A percentile compares a stretch with the other conserved stretches of the same genome.
phyloP scores from a whole-genome alignment of 805 yeast species.

The Lipomyces kockii region DNA sequence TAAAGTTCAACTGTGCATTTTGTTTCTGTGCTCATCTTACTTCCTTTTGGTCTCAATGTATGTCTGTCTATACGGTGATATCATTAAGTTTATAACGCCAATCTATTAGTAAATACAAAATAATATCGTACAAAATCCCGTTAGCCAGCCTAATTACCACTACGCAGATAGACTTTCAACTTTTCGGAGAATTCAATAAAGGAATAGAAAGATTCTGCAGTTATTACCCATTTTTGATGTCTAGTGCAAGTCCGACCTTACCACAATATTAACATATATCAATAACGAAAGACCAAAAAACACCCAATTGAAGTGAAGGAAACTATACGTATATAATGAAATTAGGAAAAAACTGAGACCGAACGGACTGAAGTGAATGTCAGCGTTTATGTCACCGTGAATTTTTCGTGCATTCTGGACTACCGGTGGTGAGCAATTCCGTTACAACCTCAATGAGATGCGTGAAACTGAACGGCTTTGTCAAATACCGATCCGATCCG shows the following conservation, averaged over 20 bases:
- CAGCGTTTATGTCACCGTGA: not conserved
- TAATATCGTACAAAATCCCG: not conserved
- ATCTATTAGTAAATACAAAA: not conserved
- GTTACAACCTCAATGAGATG: slow-evolving; percentile 28
- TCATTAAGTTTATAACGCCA: not conserved
- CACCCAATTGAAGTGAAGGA: not conserved
- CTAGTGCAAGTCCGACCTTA: not conserved
- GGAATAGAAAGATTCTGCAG: not conserved
- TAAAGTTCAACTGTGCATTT: no score
- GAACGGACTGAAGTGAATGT: not conserved
- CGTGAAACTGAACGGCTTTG: slow-evolving; percentile 33
- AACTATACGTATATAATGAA: not conserved
- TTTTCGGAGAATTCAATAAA: not conserved
- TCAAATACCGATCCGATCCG: slow-evolving; percentile 35
- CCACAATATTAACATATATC: not conserved
- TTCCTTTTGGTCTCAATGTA: not conserved
- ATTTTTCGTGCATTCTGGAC: not conserved
- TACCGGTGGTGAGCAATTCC: slow-evolving; percentile 11
- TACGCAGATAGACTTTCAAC: not conserved
- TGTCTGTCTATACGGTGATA: not conserved
- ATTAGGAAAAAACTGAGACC: not conserved
- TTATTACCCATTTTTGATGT: not conserved
- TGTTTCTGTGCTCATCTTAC: no score
- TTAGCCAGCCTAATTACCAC: not conserved
- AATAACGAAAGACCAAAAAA: not conserved